Conservation (phyloP, 2,329 filamentous ascomycete species). For the Coccinonectria pachysandricola region DNA sequence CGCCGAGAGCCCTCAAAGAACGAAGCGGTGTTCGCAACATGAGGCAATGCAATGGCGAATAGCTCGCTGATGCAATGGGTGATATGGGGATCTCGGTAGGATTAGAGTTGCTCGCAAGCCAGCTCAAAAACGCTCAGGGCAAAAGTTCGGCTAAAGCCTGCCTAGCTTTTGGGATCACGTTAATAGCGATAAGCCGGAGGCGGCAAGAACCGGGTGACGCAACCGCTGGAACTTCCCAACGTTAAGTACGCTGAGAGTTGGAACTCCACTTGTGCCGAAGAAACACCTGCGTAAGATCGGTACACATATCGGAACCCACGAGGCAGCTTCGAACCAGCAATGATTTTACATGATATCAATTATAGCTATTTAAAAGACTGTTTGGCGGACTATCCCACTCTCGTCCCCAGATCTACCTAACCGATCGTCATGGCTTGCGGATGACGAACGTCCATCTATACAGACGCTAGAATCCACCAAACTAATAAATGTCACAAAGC, state of each 20-base stretch:
- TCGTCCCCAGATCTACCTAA: too few relatives aligned
- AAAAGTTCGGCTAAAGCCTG: slow-evolving; percentile 34
- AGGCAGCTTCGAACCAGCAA: too few relatives aligned
- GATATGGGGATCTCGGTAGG: too few relatives aligned
- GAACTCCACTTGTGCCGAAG: too few relatives aligned
- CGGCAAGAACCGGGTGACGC: slow-evolving; percentile 29
- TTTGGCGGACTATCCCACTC: too few relatives aligned
- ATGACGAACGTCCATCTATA: slow-evolving; percentile 8
- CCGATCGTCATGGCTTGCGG: not conserved
- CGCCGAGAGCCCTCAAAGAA: slow-evolving; percentile 50
- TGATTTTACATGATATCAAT: slow-evolving; percentile 3
- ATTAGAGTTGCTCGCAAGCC: slow-evolving; percentile 21
- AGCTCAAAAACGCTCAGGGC: slow-evolving; percentile 33
- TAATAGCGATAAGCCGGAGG: slow-evolving; percentile 9
- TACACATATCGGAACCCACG: too few relatives aligned
- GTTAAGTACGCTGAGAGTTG: too few relatives aligned
- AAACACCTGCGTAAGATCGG: too few relatives aligned
- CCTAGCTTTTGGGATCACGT: too few relatives aligned
- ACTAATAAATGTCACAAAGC: slow-evolving; percentile 18
- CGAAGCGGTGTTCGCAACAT: slow-evolving; percentile 62
- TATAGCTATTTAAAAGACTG: slow-evolving; percentile 2
- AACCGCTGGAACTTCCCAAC: too few relatives aligned
- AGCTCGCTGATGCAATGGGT: slow-evolving; percentile 21
- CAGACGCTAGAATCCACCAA: slow-evolving; percentile 14
- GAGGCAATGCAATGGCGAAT: slow-evolving; percentile 40